A percentile compares a stretch with the other conserved stretches of the same genome.
phyloP scores from a whole-genome alignment of 2,329 filamentous ascomycete genomes.

The Botryosphaeria dothidea region DNA sequence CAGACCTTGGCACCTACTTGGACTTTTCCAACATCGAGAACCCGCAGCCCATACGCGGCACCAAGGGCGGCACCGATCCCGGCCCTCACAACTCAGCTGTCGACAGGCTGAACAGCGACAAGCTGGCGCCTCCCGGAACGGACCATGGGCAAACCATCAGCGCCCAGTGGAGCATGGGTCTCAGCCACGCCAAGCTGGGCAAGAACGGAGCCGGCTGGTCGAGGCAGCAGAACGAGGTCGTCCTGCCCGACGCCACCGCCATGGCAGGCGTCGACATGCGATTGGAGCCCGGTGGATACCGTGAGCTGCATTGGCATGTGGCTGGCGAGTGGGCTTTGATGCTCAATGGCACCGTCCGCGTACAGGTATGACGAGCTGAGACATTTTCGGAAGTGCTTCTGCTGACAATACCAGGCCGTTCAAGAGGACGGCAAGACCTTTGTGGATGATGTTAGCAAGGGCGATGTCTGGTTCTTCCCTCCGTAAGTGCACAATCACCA shows the following conservation, averaged over 20 bases:
- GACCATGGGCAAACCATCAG: conserved; percentile 52
- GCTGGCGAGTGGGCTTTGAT: conserved; percentile 42
- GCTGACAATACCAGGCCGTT: conserved; percentile 14
- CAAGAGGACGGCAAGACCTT: conserved; percentile 23
- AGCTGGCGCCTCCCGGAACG: conserved; percentile 55
- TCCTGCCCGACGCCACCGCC: conserved; percentile 45
- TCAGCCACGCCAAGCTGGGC: conserved; percentile 24
- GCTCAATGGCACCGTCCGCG: conserved; percentile 40
- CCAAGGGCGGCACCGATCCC: conserved; percentile 52
- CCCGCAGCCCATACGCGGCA: conserved; percentile 59
- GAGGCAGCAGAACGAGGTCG: conserved; percentile 53
- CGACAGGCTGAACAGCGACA: conserved; percentile 57
- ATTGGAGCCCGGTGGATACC: conserved; percentile 22
- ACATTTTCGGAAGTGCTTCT: neutral
- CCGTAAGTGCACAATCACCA: neutral
- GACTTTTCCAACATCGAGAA: conserved; percentile 54
- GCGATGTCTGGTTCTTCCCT: conserved; percentile 26
- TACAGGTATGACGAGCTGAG: conserved; percentile 22
- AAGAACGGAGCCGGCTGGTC: conserved; percentile 53
- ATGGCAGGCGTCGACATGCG: conserved; percentile 24
- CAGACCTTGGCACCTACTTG: conserved; percentile 54
- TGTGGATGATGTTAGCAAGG: conserved; percentile 22
- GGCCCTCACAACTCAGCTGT: conserved; percentile 55
- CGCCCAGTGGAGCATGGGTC: conserved; percentile 57
- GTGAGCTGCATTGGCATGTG: conserved; percentile 34